Conservation (phyloP, 805 yeast genomes). For the Metschnikowia santaceciliae region DNA sequence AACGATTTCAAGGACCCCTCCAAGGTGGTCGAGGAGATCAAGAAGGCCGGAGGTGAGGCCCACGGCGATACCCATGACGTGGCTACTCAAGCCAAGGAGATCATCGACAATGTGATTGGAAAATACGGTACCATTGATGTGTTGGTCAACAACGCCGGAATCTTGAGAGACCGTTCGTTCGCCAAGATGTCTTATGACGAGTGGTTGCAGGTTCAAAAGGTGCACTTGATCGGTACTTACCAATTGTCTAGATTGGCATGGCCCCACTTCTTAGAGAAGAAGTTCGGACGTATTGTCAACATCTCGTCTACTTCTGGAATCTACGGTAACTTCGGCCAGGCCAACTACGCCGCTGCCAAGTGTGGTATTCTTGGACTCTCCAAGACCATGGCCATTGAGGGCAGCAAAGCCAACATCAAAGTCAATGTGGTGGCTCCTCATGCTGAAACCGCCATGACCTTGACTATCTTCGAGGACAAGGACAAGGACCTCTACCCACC, state of each 20-base stretch:
- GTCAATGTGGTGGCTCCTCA: constrained; percentile 92
- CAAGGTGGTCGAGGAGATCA: constrained; percentile 70
- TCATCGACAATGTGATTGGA: constrained; percentile 72
- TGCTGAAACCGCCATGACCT: constrained; percentile 97
- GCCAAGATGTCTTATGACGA: constrained; percentile 77
- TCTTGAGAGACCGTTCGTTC: constrained; percentile 84
- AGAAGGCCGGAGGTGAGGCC: constrained; percentile 69
- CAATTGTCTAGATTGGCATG: constrained; percentile 84
- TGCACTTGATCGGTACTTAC: constrained; percentile 80
- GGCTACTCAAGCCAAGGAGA: constrained; percentile 65
- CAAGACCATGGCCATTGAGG: constrained; percentile 86
- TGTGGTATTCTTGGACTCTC: constrained; percentile 83
- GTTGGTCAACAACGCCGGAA: constrained; percentile 91
- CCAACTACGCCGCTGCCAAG: constrained; percentile 93
- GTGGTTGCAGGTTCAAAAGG: constrained; percentile 77
- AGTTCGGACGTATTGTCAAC: constrained; percentile 78
- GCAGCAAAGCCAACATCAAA: constrained; percentile 68
- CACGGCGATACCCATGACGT: constrained; percentile 83
- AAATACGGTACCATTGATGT: constrained; percentile 81
- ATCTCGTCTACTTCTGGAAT: constrained; percentile 95
- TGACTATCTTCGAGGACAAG: constrained; percentile 72
- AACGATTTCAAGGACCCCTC: constrained; percentile 82
- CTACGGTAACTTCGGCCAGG: constrained; percentile 96
- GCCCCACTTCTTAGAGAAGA: constrained; percentile 81
- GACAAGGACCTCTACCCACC: constrained; percentile 85